Evolutionary conservation across 805 yeast species (phyloP), one percentile per base, ranked within the genome.

Genomic region (Clavispora vitiphila): DNA sequence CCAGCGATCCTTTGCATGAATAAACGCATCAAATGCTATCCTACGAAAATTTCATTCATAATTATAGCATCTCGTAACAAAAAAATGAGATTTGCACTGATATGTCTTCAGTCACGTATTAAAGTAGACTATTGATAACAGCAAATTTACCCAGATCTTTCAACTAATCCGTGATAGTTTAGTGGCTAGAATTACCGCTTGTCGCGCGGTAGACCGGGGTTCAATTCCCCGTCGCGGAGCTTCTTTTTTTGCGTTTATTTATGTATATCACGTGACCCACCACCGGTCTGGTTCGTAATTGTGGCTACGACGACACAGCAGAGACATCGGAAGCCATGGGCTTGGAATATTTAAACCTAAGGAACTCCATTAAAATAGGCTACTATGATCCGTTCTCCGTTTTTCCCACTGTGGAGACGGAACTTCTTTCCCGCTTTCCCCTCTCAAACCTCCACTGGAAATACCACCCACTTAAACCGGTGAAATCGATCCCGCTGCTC

Each of bases 301-400:
- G n/a, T n/a, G n/a, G n/a, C n/a, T n/a, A n/a, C 2, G 30, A 16
- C 30, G 16, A 26, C 16, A 26, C 16, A 16, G 30, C 8, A 8
- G 16, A 26, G n/a, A 12, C 16, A 14, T 6, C 9, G 14, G 30
- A 3, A 15, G 32, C 8, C 21, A 49, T 49, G 53, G 40, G 40
- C 11, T 41, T 44, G 24, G 47, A 44, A 26, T 45, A 49, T 23
- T 39, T 49, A 2, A 47, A 49, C 22, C 41, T 49, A 21, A 47
- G 46, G 21, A 43, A 40, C 23, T 50, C 54, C 4, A 39, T 66
- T 9, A 47, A 54, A 14, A 62, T 83, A 14, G 85, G 86, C 4
- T 85, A 76, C 58, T 84, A 81, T 55, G 95, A 87, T 49, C 96
- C 96, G 1, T 83, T 82, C 54, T 71, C 75, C 21, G 73, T 81